Percentiles rank a stretch among this genome's conserved stretches.
These are phyloP conservation scores for Hemileccinum rubropunctum DNA, from an alignment of 768 basidiomycete species.

Conservation along the genomic window DNA sequence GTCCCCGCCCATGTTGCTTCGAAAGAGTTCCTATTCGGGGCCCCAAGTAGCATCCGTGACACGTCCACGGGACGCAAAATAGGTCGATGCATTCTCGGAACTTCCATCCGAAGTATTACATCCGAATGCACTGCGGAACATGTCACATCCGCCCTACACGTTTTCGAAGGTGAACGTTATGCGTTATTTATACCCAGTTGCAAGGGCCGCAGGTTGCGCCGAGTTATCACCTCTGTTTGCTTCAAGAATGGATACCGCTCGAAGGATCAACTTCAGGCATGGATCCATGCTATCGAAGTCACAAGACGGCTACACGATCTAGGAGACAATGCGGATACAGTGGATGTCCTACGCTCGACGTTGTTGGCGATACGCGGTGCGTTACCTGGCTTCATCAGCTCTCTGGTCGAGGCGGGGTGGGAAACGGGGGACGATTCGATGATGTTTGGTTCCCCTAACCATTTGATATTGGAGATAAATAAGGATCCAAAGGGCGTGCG, in stretches of 20 bases:
- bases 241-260: slow-evolving; percentile 49
- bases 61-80: slow-evolving; percentile 30
- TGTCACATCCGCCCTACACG: slow-evolving; percentile 30
- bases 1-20: slow-evolving; percentile 40
- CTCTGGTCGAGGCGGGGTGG: slow-evolving; percentile 35
- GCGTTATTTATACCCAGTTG: slow-evolving; percentile 45
- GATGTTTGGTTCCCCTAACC: slow-evolving; percentile 28
- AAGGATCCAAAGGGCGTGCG: neutral
- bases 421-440: slow-evolving; percentile 32
- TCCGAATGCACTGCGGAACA: slow-evolving; percentile 11
- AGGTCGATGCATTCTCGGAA: slow-evolving; percentile 52
- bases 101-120: slow-evolving; percentile 35
- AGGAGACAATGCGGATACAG: slow-evolving; percentile 1
- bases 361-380: slow-evolving; percentile 9
- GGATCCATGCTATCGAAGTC: slow-evolving; percentile 36
- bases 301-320: slow-evolving; percentile 3
- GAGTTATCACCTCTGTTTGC: slow-evolving; percentile 37
- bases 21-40: slow-evolving; percentile 45
- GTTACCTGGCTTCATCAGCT: slow-evolving; percentile 19
- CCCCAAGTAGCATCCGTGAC: slow-evolving; percentile 39
- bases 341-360: slow-evolving; percentile 10
- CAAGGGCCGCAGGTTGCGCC: neutral
- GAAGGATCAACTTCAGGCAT: slow-evolving; percentile 54
- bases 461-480: slow-evolving; percentile 20
- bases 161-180: slow-evolving; percentile 48